A percentile compares a stretch with the other conserved stretches of the same genome.
Conservation (phyloP, 78 protist species). For the Dictyostelium citrinum region DNA sequence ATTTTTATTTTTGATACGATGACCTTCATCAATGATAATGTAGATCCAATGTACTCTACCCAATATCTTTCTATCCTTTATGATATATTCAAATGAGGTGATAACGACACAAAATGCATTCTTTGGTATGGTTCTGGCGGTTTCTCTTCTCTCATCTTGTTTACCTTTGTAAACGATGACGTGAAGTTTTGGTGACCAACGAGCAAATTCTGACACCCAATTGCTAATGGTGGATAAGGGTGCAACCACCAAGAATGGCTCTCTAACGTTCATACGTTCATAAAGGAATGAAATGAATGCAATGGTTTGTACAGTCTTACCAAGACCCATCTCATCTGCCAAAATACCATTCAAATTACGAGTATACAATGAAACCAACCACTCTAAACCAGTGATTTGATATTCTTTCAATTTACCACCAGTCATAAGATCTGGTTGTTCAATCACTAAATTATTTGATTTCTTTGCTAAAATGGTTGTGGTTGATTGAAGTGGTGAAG, state of each 20-base stretch:
- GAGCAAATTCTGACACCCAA: slow-evolving; percentile 95
- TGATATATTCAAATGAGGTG: slow-evolving; percentile 85
- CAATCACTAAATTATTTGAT: slow-evolving; percentile 4
- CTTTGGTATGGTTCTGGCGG: slow-evolving; percentile 1
- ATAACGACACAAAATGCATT: slow-evolving; percentile 78
- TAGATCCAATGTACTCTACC: slow-evolving; percentile 70
- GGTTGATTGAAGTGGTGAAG: slow-evolving; percentile 18
- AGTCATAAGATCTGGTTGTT: slow-evolving; percentile 72
- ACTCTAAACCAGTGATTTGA: slow-evolving; percentile 93
- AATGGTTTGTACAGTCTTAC: slow-evolving; percentile 97
- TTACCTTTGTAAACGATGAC: slow-evolving; percentile 61
- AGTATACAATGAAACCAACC: slow-evolving; percentile 95
- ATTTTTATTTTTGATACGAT: slow-evolving; percentile 82
- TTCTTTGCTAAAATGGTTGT: slow-evolving; percentile 15
- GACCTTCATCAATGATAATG: slow-evolving; percentile 96
- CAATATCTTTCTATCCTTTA: slow-evolving; percentile 44
- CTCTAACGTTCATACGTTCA: slow-evolving; percentile 76
- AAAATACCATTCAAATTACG: slow-evolving; percentile 96
- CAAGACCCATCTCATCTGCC: slow-evolving; percentile 99
- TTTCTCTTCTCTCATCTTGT: slow-evolving; percentile 77
- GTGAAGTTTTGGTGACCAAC: slow-evolving; percentile 73
- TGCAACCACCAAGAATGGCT: slow-evolving; percentile 96
- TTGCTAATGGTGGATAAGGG: slow-evolving; percentile 96
- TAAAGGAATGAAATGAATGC: slow-evolving; percentile 82
- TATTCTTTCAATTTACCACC: slow-evolving; percentile 82